Base-by-base conservation (phyloP, 768 basidiomycete genomes). In the Royoungia palumana region DNA sequence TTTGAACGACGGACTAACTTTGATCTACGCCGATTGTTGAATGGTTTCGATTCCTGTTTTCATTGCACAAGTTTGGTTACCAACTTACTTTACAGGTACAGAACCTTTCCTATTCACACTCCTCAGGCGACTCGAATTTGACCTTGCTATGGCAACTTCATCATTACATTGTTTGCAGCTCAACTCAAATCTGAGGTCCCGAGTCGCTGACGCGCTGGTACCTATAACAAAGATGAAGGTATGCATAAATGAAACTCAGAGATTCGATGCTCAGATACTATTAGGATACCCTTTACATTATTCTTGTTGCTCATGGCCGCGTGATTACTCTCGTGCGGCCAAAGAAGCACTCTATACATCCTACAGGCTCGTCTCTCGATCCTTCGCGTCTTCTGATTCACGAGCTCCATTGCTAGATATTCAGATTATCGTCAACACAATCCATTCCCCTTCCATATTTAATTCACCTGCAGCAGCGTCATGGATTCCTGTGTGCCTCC, bases 401-500 rank as follows among this genome's bases (percentile, higher is more conserved):
- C 32, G 3, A 35, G n/a, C 19, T n/a, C 39, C 10, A 35, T 25
- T 36, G 6, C 22, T 36, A 59, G 96, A 98, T 62, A 81, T 99
- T 17, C 94, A 96, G 62, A 84, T 96, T 41, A 78, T 97, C 25
- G 75, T 98, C 46, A 97, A 95, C 63, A 95, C 94, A 3, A 80
- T 97, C 8, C 80, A 88, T 48, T 80, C 89, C 0, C 88, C 91
- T 0, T 87, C 91, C 2, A 82, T 88, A 55, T 73, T 76, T 50
- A 87, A 83, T 62, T 87, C 85, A 2, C 83, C 85, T 9, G 86
- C 85, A 6, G 75, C 92, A 7, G 88, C 94, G 13, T 87, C 87
- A 6, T 99, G 94, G 92, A 79, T 98, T 8, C 96, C 96, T 3
- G 80, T 99, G 40, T 98, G 96, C 65, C 78, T 99, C 4, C 95